phyloP scores from a whole-genome alignment of 495 filamentous ascomycete genomes.

The Penicillium odoratum region DNA sequence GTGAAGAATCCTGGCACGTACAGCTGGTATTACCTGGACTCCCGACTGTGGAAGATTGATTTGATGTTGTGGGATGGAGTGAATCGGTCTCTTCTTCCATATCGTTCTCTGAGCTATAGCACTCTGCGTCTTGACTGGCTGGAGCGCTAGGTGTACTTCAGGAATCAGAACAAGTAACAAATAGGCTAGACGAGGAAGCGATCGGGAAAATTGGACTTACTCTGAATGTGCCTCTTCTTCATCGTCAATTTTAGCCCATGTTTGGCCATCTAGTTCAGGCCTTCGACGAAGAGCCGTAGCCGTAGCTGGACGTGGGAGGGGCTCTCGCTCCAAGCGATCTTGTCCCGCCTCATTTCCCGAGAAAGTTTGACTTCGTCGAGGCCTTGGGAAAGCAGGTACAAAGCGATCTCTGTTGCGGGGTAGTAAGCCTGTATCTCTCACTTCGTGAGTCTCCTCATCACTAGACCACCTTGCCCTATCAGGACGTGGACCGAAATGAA shows the following conservation, averaged over 20 bases:
- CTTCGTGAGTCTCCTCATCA: not conserved
- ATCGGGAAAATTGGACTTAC: not conserved
- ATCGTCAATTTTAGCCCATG: not conserved
- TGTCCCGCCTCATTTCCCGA: not conserved
- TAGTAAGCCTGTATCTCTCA: not conserved
- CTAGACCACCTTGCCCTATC: not conserved
- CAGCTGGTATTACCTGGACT: not conserved
- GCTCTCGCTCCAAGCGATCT: not conserved
- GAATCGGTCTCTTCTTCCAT: not conserved
- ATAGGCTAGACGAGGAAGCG: too few species aligned
- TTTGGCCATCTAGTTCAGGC: not conserved
- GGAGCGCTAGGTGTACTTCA: not conserved
- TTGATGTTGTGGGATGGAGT: not conserved
- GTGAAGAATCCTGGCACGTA: not conserved
- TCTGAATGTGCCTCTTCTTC: not conserved
- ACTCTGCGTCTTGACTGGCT: not conserved
- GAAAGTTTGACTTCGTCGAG: not conserved
- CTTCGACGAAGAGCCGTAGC: not conserved
- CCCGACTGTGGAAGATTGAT: not conserved
- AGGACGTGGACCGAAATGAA: not conserved
- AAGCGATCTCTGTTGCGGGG: not conserved
- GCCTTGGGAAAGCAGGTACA: not conserved
- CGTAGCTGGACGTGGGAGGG: not conserved
- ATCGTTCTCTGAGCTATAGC: not conserved
- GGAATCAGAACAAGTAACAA: too few species aligned